Evolutionary conservation across 805 yeast species (phyloP).

Genomic region (Candida nanaspora): DNA sequence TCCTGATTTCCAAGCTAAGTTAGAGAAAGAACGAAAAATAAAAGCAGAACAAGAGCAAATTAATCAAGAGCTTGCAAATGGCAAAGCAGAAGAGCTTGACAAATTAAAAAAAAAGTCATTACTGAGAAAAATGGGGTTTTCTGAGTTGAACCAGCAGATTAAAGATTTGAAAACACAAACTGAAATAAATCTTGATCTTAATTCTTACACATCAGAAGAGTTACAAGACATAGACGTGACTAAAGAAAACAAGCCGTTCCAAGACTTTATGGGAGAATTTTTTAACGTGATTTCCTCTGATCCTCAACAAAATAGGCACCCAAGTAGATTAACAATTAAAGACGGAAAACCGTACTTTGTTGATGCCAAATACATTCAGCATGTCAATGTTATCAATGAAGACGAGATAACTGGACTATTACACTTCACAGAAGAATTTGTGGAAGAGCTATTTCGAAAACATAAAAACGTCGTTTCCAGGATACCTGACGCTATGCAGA

Average conservation of each 20-base stretch:
- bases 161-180: background rate
- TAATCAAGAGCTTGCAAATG: background rate
- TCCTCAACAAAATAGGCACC: conserved; percentile 9
- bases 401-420: conserved; percentile 1
- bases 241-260: conserved; percentile 4
- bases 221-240: conserved; percentile 2
- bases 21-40: background rate
- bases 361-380: conserved; percentile 13
- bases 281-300: conserved; percentile 6
- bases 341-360: conserved; percentile 18
- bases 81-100: background rate
- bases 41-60: background rate
- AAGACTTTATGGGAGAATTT: conserved; percentile 9
- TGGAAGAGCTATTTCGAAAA: conserved; percentile 36
- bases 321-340: conserved; percentile 7
- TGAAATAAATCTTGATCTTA: background rate
- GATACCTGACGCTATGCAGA: conserved; percentile 36
- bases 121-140: background rate
- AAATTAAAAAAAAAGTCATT: no score
- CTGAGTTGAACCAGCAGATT: background rate
- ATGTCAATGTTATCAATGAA: conserved; percentile 6
- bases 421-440: conserved; percentile 28
- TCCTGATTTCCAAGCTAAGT: no score
- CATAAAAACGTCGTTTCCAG: conserved; percentile 38
- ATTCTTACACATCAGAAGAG: background rate